Percentiles rank a stretch among this genome's conserved stretches.
Evolutionary conservation across 768 basidiomycete genomes (phyloP).

Genomic region (Tylopilus subfusipes): DNA sequence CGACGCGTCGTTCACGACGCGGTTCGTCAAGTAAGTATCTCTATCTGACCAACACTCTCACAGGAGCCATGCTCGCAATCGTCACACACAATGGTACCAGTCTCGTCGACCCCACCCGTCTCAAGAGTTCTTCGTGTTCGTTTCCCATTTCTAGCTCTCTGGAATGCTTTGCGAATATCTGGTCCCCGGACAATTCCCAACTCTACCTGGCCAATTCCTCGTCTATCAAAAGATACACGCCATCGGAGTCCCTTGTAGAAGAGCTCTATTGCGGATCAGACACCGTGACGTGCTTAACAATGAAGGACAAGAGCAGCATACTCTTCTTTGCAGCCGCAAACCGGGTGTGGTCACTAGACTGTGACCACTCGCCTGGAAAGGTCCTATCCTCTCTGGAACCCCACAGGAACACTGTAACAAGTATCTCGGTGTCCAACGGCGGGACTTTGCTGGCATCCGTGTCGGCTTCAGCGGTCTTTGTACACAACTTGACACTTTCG

Average conservation of each 20-base stretch:
- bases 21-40: slow-evolving; percentile 7
- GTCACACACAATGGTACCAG: slow-evolving; percentile 47
- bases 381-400: slow-evolving; percentile 47
- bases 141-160: slow-evolving; percentile 37
- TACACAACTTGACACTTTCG: slow-evolving; percentile 56
- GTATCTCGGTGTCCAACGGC: slow-evolving; percentile 60
- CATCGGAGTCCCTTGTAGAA: slow-evolving; percentile 41
- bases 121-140: slow-evolving; percentile 44
- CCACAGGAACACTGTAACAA: slow-evolving; percentile 49
- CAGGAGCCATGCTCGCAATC: slow-evolving; percentile 49
- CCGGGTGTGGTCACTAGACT: slow-evolving; percentile 51
- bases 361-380: slow-evolving; percentile 35
- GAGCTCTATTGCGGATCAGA: slow-evolving; percentile 38
- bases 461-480: slow-evolving; percentile 48
- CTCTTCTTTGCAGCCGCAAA: slow-evolving; percentile 48
- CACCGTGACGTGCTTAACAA: slow-evolving; percentile 30
- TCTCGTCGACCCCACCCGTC: slow-evolving; percentile 42
- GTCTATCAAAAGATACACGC: slow-evolving; percentile 52
- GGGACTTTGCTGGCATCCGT: slow-evolving; percentile 53
- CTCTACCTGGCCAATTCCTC: slow-evolving; percentile 52
- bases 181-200: slow-evolving; percentile 54
- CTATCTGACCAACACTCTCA: slow-evolving; percentile 1
- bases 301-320: slow-evolving; percentile 35
- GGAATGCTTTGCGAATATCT: slow-evolving; percentile 33
- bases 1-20: slow-evolving; percentile 18